These are phyloP conservation scores for Beverwykella pulmonaria DNA, from an alignment of 495 filamentous ascomycete species.

Conservation along the genomic window DNA sequence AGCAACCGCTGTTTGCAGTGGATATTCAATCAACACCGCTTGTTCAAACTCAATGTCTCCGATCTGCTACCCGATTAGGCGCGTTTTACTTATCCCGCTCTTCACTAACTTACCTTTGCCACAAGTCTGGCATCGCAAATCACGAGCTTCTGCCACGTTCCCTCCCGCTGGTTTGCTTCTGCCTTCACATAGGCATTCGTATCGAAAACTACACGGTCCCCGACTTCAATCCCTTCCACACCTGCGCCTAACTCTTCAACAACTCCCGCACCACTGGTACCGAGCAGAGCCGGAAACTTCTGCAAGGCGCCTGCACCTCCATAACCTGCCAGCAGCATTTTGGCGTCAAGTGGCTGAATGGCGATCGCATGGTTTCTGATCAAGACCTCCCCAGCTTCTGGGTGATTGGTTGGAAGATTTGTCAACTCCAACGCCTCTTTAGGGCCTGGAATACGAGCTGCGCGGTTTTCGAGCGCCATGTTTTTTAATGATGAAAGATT, in stretches of 20 bases:
- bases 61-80: constrained; percentile 20
- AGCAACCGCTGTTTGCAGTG: constrained; percentile 35
- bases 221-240: constrained; percentile 15
- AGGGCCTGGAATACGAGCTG: constrained; percentile 7
- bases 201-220: constrained; percentile 38
- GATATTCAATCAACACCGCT: constrained; percentile 32
- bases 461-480: constrained; percentile 9
- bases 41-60: constrained; percentile 33
- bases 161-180: constrained; percentile 25
- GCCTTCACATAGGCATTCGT: constrained; percentile 26
- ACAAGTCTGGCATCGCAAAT: constrained; percentile 20
- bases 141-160: constrained; percentile 35
- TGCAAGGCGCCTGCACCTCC: constrained; percentile 21
- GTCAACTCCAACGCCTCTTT: constrained; percentile 8
- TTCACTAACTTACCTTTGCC: constrained; percentile 18
- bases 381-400: constrained; percentile 18
- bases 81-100: neutral
- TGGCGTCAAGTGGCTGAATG: constrained; percentile 33
- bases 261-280: constrained; percentile 29
- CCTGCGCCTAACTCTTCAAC: constrained; percentile 28
- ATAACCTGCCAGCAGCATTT: constrained; percentile 33
- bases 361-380: constrained; percentile 31
- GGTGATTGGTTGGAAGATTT: neutral
- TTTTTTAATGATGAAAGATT: neutral
- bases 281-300: constrained; percentile 33